These are phyloP conservation scores for Przewalskia tangutica DNA, from an alignment of 257 asterid genomes.

Conservation along the genomic window DNA sequence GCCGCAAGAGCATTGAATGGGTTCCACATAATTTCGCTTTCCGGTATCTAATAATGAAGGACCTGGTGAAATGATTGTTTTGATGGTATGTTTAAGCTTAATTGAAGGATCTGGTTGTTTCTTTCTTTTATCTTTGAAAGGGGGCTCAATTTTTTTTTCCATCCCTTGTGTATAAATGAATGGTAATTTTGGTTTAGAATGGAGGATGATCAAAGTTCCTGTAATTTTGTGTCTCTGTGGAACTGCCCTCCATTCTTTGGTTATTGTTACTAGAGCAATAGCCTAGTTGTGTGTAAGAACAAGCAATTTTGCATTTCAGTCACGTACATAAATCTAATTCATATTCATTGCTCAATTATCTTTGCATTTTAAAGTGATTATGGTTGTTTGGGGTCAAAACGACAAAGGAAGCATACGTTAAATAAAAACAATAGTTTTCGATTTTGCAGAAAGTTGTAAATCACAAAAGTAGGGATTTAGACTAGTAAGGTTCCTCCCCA, in stretches of 20 bases:
- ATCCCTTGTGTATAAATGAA: conserved; percentile 20
- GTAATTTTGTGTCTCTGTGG: neutral
- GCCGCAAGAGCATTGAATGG: conserved; percentile 72
- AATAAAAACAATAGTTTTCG: neutral
- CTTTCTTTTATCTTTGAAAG: neutral
- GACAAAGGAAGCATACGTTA: neutral
- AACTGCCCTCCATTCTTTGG: conserved; percentile 8
- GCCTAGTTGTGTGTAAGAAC: neutral
- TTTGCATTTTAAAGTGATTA: neutral
- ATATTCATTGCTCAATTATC: neutral
- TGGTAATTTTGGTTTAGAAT: conserved; percentile 13
- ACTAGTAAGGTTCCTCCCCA: conserved; percentile 84
- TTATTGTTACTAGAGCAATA: neutral
- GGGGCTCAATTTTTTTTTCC: neutral
- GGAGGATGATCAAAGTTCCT: conserved; percentile 6
- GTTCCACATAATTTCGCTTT: conserved; percentile 67
- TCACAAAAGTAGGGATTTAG: neutral
- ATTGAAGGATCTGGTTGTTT: neutral
- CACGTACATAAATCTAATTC: conserved; percentile 17
- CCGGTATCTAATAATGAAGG: conserved; percentile 78
- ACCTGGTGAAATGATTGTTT: conserved; percentile 47
- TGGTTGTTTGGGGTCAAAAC: neutral
- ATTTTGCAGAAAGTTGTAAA: neutral
- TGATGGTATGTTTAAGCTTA: conserved; percentile 5
- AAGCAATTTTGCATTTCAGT: conserved; percentile 5